Base-by-base conservation (phyloP, 2,329 filamentous ascomycete genomes). In the Shiraia sp. region DNA sequence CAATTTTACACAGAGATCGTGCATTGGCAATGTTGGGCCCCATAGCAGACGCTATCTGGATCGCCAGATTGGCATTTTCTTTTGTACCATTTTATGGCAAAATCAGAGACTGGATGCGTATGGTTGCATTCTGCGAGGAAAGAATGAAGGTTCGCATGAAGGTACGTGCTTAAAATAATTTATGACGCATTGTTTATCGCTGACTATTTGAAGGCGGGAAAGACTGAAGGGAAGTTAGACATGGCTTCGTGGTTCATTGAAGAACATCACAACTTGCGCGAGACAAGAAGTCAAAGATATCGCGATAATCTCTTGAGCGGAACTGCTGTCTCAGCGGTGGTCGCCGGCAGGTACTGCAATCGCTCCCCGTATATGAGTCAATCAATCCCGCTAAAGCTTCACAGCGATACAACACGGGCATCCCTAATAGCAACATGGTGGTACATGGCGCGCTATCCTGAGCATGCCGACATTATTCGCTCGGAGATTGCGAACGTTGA, bases 321-420 rank as follows among this genome's bases (percentile, higher is more conserved):
- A 6, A 47, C 23, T 13, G 26, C 29, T 17, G 36, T 51, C 7
- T 34, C 42, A 10, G 46, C 32, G 17, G 31, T 53, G 3, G 47
- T 53, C 8, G 49, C 47, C 4, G 26, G 26, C 4, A 28, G 26
- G 26, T 28, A 32, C 39, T 43, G 26, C 23, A 9, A 9, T 12
- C 23, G 10, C 33, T 22, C 23, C 34, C 34, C 6, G 13, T 6
- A 14, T 25, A 16, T 10, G 23, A 29, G 4, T 14, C 13, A 12
- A 37, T 29, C 22, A 4, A 29, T 29, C 13, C 8, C 3, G 13
- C 19, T 36, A 10, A 17, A 10, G n/a, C 13, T 9, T 28, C 4
- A 17, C 32, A 53, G 50, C 23, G 50, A 53, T 32, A 53, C 50
- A 10, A 46, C 50, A 13, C 47, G 44, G 3, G 33, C 50, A 4